Conservation (phyloP, 768 basidiomycete species). For the Chalciporus pseudorubinellus region DNA sequence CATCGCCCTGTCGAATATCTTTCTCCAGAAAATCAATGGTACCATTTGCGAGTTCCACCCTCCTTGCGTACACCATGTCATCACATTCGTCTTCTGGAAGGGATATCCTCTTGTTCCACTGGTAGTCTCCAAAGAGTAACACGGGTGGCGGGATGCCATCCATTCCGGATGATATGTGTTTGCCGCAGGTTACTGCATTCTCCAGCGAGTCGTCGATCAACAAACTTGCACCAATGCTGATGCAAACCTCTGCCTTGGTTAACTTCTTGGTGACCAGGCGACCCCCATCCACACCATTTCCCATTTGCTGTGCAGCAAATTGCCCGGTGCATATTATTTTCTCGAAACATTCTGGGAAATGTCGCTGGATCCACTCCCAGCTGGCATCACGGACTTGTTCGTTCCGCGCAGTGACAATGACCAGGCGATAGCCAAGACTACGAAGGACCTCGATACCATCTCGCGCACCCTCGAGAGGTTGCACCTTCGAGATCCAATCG, state of each 20-base stretch:
- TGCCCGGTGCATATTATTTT: constrained; percentile 72
- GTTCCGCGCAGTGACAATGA: constrained; percentile 75
- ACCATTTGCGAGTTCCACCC: constrained; percentile 43
- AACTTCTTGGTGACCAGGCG: constrained; percentile 49
- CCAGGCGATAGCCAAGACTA: constrained; percentile 62
- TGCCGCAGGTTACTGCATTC: constrained; percentile 63
- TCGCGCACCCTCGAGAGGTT: constrained; percentile 58
- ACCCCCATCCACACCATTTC: constrained; percentile 21
- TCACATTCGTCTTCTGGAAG: constrained; percentile 42
- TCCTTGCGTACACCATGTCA: constrained; percentile 53
- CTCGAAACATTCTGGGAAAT: constrained; percentile 64
- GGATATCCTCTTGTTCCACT: constrained; percentile 69
- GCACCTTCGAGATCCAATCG: constrained; percentile 43
- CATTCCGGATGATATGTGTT: constrained; percentile 16
- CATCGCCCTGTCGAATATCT: constrained; percentile 30
- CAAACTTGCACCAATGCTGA: constrained; percentile 57
- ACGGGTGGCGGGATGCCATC: constrained; percentile 44
- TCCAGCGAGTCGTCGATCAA: constrained; percentile 82
- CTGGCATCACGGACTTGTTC: constrained; percentile 53
- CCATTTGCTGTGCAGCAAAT: constrained; percentile 50
- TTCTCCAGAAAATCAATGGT: constrained; percentile 57
- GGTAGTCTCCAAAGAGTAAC: constrained; percentile 72
- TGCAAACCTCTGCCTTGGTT: constrained; percentile 72
- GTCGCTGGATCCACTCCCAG: constrained; percentile 62
- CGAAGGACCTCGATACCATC: constrained; percentile 56